Base-by-base conservation (phyloP, 2,329 filamentous ascomycete genomes). In the Coniochaeta prunicola region DNA sequence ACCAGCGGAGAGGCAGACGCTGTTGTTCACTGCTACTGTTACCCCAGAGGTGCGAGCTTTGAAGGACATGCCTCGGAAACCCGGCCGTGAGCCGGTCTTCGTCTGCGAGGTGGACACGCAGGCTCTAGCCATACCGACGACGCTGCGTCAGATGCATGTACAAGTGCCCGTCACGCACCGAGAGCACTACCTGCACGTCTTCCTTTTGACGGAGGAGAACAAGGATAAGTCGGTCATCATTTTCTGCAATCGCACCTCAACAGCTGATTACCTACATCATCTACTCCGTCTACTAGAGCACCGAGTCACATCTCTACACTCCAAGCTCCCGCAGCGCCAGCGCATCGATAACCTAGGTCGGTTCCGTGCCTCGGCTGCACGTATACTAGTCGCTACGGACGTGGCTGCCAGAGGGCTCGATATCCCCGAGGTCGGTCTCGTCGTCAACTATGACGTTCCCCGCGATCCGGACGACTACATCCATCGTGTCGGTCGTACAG, bases 401-500 rank as follows among this genome's bases (percentile, higher is more conserved):
- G 92, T 99, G 15, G 94, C 94, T 0, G 90, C 92, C 21, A 85
- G 94, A 72, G 94, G 94, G 80, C 83, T 99, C 4, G 94, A 99
- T 76, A 97, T 99, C 62, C 93, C 93, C 1, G 90, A 92, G 65
- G 93, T 97, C 7, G 88, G 84, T 58, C 75, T 97, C 17, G 94
- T 99, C 2, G 78, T 99, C 69, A 97, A 99, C 74, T 99, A 92
- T 74, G 94, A 99, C 70, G 85, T 99, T 0, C 94, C 94, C 0
- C 86, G 93, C n/a, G 91, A 97, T 69, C 91, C 93, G 3, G 92
- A 97, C 71, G 93, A 97, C 74, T 99, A 99, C 72, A 94, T 99
- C 64, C 94, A 99, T 76, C 86, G 94, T 13, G 93, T 97, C 56
- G 94, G 94, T 71, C 88, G 94, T 74, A 99, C 94, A 13, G 94